These are phyloP conservation scores for Eleusine indica DNA, from an alignment of 176 grass and related monocot species.

Conservation along the genomic window DNA sequence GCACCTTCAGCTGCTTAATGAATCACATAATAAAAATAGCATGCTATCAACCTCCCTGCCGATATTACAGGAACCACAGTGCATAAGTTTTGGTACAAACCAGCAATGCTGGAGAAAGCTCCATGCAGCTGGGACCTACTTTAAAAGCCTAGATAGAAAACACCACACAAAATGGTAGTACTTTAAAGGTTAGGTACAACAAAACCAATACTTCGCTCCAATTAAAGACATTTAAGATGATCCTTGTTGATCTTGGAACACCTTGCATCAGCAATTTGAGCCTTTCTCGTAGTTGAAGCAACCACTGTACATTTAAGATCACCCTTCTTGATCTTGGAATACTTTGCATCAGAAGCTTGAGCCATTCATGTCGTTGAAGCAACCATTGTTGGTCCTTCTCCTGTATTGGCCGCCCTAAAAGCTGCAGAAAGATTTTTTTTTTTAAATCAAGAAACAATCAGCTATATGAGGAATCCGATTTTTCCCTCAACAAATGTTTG, in stretches of 20 bases:
- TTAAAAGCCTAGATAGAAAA: too few species aligned
- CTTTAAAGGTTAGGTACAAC: neutral
- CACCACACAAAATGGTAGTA: too few species aligned
- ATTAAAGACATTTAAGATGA: neutral
- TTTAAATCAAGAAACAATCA: neutral
- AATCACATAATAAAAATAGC: too few species aligned
- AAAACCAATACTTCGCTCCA: neutral
- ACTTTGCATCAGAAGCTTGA: neutral
- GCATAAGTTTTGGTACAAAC: too few species aligned
- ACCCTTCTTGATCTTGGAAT: neutral
- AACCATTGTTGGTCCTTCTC: neutral
- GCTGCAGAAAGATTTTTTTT: neutral
- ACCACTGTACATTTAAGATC: too few species aligned
- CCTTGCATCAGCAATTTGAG: neutral
- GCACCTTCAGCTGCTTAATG: too few species aligned
- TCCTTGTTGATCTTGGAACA: neutral
- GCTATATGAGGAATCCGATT: too few species aligned
- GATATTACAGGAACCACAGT: too few species aligned
- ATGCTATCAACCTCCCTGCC: too few species aligned
- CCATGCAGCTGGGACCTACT: too few species aligned
- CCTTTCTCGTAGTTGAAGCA: neutral
- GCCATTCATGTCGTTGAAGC: neutral
- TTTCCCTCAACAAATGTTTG: too few species aligned
- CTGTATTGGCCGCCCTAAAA: neutral
- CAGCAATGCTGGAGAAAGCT: too few species aligned